Evolutionary conservation across 225 moss, liverwort and hornwort species (phyloP).

Genomic region (Marchantia paleacea): DNA sequence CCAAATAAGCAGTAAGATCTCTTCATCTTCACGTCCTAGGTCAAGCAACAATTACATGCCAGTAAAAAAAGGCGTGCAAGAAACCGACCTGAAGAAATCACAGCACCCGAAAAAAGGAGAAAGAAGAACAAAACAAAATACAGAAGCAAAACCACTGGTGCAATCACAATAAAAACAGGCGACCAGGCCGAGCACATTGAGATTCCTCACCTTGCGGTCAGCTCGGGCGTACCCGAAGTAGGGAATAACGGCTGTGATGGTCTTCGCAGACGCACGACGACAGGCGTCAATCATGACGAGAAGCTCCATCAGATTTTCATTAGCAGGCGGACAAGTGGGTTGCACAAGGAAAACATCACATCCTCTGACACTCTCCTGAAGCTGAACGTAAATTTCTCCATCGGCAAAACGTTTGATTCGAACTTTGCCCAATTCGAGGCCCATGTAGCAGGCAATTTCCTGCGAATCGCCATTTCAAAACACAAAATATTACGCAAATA

Average conservation of each 20-base stretch:
- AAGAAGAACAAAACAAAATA: too few relatives aligned
- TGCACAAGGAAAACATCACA: conserved; percentile 93
- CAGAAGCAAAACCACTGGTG: too few relatives aligned
- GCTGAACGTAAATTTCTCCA: conserved; percentile 91
- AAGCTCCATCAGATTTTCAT: conserved; percentile 95
- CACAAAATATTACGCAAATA: not conserved
- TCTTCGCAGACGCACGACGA: conserved; percentile 89
- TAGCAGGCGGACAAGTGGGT: conserved; percentile 94
- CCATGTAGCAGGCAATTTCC: conserved; percentile 97
- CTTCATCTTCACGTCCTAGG: too few relatives aligned
- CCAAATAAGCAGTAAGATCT: too few relatives aligned
- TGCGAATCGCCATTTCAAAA: conserved; percentile 23
- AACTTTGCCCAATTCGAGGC: conserved; percentile 68
- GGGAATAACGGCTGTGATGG: conserved; percentile 90
- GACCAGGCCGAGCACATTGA: not conserved
- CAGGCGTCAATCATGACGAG: conserved; percentile 98
- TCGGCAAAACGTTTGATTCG: conserved; percentile 94
- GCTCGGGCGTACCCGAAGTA: conserved; percentile 97
- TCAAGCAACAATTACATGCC: too few relatives aligned
- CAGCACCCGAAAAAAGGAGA: too few relatives aligned
- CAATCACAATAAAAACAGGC: too few relatives aligned
- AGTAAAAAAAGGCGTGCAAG: too few relatives aligned
- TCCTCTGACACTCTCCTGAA: conserved; percentile 90
- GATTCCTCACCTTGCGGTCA: conserved; percentile 71
- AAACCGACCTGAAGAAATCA: too few relatives aligned